A percentile compares a stretch with the other conserved stretches of the same genome.
phyloP scores from a whole-genome alignment of 768 basidiomycete species.

The Lentinus brumalis region DNA sequence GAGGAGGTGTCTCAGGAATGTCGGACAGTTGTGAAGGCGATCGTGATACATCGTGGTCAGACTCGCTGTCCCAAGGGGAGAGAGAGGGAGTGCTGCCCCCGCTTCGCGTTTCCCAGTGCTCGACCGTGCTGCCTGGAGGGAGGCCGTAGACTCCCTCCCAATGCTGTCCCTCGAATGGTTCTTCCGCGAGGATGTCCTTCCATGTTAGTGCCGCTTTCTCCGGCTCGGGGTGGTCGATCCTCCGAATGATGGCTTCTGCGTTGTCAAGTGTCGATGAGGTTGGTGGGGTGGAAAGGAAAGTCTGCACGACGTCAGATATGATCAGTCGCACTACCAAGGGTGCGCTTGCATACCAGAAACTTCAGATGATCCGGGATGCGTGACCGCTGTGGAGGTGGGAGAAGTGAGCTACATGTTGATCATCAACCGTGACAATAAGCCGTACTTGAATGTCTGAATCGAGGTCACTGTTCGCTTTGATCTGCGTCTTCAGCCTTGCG shows the following conservation, averaged over 20 bases:
- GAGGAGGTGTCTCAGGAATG: conserved; percentile 6
- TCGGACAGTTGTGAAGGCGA: conserved; percentile 23
- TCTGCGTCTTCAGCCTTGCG: conserved; percentile 49
- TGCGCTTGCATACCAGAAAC: conserved; percentile 51
- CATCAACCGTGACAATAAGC: neutral
- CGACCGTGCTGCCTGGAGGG: conserved; percentile 48
- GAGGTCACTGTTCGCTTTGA: conserved; percentile 54
- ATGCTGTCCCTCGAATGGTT: conserved; percentile 84
- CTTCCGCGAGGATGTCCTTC: conserved; percentile 78
- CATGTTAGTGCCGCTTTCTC: conserved; percentile 57
- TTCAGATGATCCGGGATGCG: conserved; percentile 73
- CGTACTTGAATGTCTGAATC: conserved; percentile 67
- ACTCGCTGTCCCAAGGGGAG: conserved; percentile 47
- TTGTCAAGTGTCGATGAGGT: conserved; percentile 47
- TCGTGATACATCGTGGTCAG: conserved; percentile 15
- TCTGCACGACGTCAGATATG: conserved; percentile 36
- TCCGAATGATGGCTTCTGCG: conserved; percentile 57
- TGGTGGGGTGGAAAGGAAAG: conserved; percentile 58
- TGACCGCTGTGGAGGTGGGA: conserved; percentile 41
- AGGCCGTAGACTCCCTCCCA: conserved; percentile 75
- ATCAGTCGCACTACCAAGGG: neutral
- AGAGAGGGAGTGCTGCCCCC: conserved; percentile 67
- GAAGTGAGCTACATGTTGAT: conserved; percentile 4
- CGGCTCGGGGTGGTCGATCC: conserved; percentile 44
- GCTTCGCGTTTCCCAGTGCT: conserved; percentile 47